Percentiles rank a stretch among this genome's conserved stretches.
Conservation (phyloP, 495 filamentous ascomycete species). For the Halenospora varia region DNA sequence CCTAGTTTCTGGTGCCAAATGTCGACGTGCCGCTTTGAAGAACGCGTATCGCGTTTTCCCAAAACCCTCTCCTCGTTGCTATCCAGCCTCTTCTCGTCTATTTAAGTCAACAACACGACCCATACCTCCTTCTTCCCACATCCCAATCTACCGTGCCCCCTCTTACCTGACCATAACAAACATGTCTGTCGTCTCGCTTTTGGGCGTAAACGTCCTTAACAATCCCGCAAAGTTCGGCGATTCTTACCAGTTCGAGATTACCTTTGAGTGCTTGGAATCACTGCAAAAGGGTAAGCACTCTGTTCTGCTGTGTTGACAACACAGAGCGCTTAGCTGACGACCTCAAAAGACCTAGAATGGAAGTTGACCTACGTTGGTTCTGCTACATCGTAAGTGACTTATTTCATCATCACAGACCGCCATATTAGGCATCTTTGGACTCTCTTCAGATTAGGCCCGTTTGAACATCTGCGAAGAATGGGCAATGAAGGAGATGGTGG, state of each 20-base stretch:
- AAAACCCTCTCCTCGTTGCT: background rate
- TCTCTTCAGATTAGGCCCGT: too few relatives aligned
- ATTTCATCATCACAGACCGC: background rate
- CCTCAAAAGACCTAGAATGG: slow-evolving; percentile 99
- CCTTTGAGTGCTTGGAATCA: slow-evolving; percentile 92
- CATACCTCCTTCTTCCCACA: background rate
- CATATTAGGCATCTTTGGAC: slow-evolving; percentile 6
- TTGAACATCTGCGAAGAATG: too few relatives aligned
- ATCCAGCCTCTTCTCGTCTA: background rate
- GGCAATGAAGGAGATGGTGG: too few relatives aligned
- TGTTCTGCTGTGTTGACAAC: background rate
- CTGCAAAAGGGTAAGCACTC: slow-evolving; percentile 73
- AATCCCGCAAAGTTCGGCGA: slow-evolving; percentile 90
- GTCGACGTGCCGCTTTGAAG: background rate
- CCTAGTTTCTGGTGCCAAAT: too few relatives aligned
- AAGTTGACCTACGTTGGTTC: slow-evolving; percentile 98
- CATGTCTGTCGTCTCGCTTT: slow-evolving; percentile 96
- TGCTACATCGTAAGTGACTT: slow-evolving; percentile 77
- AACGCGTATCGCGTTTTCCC: background rate
- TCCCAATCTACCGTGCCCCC: background rate
- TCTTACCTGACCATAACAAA: slow-evolving; percentile 27
- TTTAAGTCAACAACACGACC: background rate
- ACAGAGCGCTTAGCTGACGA: too few relatives aligned
- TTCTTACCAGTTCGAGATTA: slow-evolving; percentile 95
- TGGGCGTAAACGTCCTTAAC: slow-evolving; percentile 92